Base-by-base conservation (phyloP, 108 stramenopile genomes). In the Aurantiochytrium sp. region DNA sequence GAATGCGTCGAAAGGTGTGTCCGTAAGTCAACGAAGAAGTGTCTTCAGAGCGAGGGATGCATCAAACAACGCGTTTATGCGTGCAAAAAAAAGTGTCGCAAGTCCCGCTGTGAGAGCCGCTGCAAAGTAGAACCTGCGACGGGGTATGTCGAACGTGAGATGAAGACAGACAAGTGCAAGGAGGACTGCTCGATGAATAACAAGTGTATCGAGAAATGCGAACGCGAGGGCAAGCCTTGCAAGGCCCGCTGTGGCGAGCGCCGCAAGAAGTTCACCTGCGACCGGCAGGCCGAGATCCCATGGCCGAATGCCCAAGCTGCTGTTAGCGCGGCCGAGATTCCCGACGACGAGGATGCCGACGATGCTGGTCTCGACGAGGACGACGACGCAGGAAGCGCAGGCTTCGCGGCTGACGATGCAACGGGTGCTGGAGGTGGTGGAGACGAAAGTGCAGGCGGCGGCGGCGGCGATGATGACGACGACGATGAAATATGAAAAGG, bases 191-290 rank as follows among this genome's bases (percentile, higher is more conserved):
- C 42, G 51, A 53, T 53, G 73, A 83, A 51, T 44, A 51, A 47
- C 73, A 83, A 83, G n/a, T 83, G 73, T 44, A 83, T 83, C 21
- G 73, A 83, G 45, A 83, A 83, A 44, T 83, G 73, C 73, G 73
- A 83, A 12, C 44, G 51, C 23, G 51, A 83, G 44, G 44, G 44
- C 51, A 47, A 83, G 73, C 42, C 73, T 10, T 83, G 73, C 73
- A 83, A 83, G 51, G n/a, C 49, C 8, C 44, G 51, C 49, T 83
- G 73, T n/a, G 51, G 49, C 28, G 73, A 83, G 51, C 73, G 73
- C 16, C 19, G 28, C 23, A 83, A 83, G n/a, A 83, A 83, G 51
- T 83, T 83, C 28, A 28, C 28, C 2, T 83, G 73, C 28, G 73
- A 83, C n/a, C 73, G 73, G 21, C 18, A 47, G 23, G 43, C 73